These are phyloP conservation scores for Hypomontagnella submonticulosa DNA, from an alignment of 495 filamentous ascomycete genomes.

Conservation along the genomic window DNA sequence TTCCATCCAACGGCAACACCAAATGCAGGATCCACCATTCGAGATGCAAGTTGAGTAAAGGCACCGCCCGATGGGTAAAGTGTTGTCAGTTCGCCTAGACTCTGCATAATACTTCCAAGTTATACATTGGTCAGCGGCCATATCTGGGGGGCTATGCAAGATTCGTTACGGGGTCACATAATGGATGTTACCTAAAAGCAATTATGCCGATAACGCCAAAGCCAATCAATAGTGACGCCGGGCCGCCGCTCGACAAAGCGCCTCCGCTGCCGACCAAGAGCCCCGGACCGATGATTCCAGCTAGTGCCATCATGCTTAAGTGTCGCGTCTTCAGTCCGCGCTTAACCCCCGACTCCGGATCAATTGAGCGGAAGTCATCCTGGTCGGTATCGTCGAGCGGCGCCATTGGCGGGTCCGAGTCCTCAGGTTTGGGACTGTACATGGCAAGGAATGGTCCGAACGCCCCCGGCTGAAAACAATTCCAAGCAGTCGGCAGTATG, in stretches of 20 bases:
- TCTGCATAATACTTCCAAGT: conserved; percentile 62
- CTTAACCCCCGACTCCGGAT: conserved; percentile 61
- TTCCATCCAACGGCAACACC: conserved; percentile 89
- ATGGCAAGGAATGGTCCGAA: conserved; percentile 8
- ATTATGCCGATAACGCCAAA: conserved; percentile 74
- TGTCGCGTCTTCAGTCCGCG: conserved; percentile 74
- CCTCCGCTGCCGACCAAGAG: conserved; percentile 68
- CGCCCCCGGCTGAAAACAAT: conserved; percentile 2
- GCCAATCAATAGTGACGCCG: conserved; percentile 70
- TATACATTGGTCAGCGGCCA: conserved; percentile 1
- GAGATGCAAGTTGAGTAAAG: conserved; percentile 69
- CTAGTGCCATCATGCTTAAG: conserved; percentile 76
- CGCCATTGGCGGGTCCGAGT: conserved; percentile 22
- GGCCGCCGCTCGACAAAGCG: conserved; percentile 69
- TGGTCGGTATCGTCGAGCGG: conserved; percentile 31
- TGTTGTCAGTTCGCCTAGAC: conserved; percentile 75
- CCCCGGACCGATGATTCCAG: conserved; percentile 67
- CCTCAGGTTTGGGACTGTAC: conserved; percentile 28
- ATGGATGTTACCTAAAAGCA: conserved; percentile 61
- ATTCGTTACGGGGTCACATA: conserved; percentile 19
- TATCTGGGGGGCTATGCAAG: not conserved
- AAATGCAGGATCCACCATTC: conserved; percentile 79
- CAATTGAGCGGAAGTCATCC: conserved; percentile 56
- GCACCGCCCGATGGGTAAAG: conserved; percentile 74
- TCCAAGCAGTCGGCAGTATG: not conserved